These are phyloP conservation scores for Symbiodinium pilosum DNA, from an alignment of 73 alveolate species.

Conservation along the genomic window DNA sequence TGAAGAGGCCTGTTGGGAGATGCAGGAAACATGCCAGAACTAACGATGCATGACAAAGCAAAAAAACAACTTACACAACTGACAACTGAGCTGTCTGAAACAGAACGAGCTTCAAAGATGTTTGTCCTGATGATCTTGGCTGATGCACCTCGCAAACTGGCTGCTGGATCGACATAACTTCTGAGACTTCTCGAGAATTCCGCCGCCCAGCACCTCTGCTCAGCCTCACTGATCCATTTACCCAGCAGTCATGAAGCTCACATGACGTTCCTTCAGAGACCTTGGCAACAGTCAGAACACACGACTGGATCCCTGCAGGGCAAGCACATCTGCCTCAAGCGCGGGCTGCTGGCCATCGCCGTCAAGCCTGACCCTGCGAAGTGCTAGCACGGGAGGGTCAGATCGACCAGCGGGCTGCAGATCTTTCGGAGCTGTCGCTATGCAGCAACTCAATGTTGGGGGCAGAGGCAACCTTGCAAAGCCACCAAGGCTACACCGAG, in stretches of 20 bases:
- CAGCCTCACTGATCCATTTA: slow-evolving; percentile 33
- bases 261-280: slow-evolving; percentile 57
- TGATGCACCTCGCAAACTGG: no score
- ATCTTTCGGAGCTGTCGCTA: background rate
- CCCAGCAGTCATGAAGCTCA: slow-evolving; percentile 54
- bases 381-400: background rate
- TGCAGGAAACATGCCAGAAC: background rate
- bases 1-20: background rate
- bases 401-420: background rate
- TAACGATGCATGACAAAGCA: background rate
- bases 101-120: slow-evolving; percentile 22
- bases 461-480: slow-evolving; percentile 56
- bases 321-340: no score
- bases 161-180: no score
- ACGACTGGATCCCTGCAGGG: no score
- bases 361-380: slow-evolving; percentile 43
- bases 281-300: background rate
- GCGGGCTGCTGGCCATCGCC: no score
- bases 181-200: no score
- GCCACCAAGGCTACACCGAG: background rate
- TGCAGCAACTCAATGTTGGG: slow-evolving; percentile 23
- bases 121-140: slow-evolving; percentile 58
- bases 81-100: background rate
- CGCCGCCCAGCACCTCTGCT: no score
- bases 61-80: background rate